These are phyloP conservation scores for Irpex rosettiformis DNA, from an alignment of 1,284 basidiomycete genomes.

Conservation along the genomic window DNA sequence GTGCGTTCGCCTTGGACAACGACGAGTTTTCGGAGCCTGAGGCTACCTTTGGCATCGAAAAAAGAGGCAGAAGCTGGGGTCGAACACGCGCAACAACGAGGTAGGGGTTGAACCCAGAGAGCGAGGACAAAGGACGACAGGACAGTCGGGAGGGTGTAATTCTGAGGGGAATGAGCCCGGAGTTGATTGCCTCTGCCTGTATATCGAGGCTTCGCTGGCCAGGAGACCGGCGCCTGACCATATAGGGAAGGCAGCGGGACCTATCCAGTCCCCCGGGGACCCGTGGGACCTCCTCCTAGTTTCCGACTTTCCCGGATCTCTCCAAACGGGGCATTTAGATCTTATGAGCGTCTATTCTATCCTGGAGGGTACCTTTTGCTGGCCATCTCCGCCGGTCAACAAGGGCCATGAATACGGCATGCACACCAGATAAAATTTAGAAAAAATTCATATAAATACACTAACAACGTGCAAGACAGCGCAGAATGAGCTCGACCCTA, in stretches of 20 bases:
- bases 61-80: not conserved
- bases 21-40: not conserved
- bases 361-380: not conserved
- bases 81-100: not conserved
- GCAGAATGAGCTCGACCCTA: not conserved
- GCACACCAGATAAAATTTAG: not conserved
- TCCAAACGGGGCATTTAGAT: conserved; percentile 2
- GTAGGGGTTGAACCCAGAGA: not conserved
- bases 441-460: not conserved
- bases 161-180: not conserved
- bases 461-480: not conserved
- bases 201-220: conserved; percentile 8
- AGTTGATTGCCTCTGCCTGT: conserved; percentile 1
- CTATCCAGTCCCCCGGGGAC: not conserved
- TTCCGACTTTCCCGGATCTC: conserved; percentile 2
- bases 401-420: not conserved
- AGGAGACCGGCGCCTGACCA: not conserved
- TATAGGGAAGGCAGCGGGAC: not conserved
- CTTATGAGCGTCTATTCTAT: not conserved
- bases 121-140: not conserved
- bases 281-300: not conserved
- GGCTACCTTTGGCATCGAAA: conserved; percentile 13
- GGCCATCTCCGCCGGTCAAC: not conserved
- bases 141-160: not conserved
- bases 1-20: conserved; percentile 6